phyloP scores from a whole-genome alignment of 306 rosid genomes.

The Begonia loranthoides region DNA sequence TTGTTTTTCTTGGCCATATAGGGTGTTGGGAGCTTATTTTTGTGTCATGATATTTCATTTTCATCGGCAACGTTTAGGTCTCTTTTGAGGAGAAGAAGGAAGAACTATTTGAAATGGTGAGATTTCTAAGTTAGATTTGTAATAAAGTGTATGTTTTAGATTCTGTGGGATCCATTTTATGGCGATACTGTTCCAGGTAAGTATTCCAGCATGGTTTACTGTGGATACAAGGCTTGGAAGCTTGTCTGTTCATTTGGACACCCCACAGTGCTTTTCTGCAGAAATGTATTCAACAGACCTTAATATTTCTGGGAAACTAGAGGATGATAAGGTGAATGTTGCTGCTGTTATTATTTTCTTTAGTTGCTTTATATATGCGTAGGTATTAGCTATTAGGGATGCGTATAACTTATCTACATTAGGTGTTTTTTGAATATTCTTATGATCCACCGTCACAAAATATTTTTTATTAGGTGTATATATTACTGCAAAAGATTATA shows the following conservation, averaged over 20 bases:
- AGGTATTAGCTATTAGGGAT: too few relatives aligned
- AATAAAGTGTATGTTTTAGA: too few relatives aligned
- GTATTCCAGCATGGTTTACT: constrained; percentile 95
- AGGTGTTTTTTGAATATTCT: too few relatives aligned
- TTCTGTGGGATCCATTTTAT: too few relatives aligned
- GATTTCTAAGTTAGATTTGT: constrained; percentile 3
- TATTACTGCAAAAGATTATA: too few relatives aligned
- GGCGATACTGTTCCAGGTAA: constrained; percentile 52
- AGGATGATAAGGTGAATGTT: constrained; percentile 82
- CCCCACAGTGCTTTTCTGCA: constrained; percentile 94
- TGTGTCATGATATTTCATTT: constrained; percentile 5
- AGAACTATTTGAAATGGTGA: constrained; percentile 92
- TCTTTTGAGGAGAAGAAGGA: constrained; percentile 85
- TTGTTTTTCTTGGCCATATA: not conserved
- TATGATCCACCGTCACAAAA: too few relatives aligned
- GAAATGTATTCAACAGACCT: constrained; percentile 97
- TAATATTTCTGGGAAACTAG: constrained; percentile 82
- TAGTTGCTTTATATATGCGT: not conserved
- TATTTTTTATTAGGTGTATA: too few relatives aligned
- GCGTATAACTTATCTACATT: too few relatives aligned
- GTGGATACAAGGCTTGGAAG: constrained; percentile 97
- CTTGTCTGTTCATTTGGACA: constrained; percentile 88
- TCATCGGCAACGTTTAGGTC: constrained; percentile 38
- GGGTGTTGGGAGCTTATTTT: constrained; percentile 2
- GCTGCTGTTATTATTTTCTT: constrained; percentile 7